phyloP scores from a whole-genome alignment of 257 asterid genomes.

The Catharanthus roseus region DNA sequence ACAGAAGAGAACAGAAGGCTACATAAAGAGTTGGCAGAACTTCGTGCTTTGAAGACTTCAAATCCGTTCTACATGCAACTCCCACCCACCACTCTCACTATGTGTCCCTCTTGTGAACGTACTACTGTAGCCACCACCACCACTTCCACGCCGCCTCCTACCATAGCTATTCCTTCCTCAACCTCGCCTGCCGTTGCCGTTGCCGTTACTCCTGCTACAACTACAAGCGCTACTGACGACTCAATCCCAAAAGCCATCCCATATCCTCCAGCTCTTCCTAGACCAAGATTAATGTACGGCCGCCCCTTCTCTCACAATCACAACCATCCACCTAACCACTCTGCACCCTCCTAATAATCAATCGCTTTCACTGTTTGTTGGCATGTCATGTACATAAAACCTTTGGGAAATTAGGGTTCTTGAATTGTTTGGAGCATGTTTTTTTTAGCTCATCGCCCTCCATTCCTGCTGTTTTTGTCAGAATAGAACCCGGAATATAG shows the following conservation, averaged over 20 bases:
- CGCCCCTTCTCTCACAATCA: conserved; percentile 41
- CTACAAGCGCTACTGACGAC: conserved; percentile 13
- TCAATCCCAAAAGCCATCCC: conserved; percentile 31
- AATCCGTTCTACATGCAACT: conserved; percentile 66
- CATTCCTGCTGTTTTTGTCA: neutral
- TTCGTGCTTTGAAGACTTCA: conserved; percentile 63
- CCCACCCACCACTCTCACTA: conserved; percentile 81
- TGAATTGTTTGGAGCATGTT: conserved; percentile 10
- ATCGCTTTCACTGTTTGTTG: conserved; percentile 8
- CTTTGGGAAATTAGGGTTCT: neutral
- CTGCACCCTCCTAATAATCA: conserved; percentile 40
- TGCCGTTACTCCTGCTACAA: neutral
- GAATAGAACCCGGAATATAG: neutral
- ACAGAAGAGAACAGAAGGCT: conserved; percentile 68
- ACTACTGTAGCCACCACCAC: conserved; percentile 52
- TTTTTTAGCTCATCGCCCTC: conserved; percentile 13
- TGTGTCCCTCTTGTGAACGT: conserved; percentile 91
- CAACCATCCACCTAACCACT: conserved; percentile 36
- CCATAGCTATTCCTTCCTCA: conserved; percentile 4
- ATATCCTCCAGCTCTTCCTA: conserved; percentile 35
- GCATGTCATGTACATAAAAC: conserved; percentile 15
- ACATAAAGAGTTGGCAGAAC: conserved; percentile 66
- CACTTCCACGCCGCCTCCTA: conserved; percentile 23
- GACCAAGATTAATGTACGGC: conserved; percentile 57
- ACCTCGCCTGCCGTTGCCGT: neutral